These are phyloP conservation scores for Penicillium sp. DNA, from an alignment of 2,329 filamentous ascomycete species.

Conservation along the genomic window DNA sequence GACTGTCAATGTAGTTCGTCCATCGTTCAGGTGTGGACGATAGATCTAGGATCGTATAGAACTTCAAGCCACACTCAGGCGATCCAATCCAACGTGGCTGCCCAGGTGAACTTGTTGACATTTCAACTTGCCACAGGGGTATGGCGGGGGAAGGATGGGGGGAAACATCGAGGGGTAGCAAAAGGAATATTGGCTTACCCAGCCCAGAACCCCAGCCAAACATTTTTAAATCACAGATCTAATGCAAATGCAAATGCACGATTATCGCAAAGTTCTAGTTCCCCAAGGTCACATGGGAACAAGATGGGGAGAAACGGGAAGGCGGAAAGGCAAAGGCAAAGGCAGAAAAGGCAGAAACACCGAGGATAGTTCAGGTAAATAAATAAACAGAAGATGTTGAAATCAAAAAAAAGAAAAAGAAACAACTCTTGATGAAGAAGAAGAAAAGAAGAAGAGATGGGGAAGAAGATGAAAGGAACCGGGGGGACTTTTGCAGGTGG, in stretches of 20 bases:
- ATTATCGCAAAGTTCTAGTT: constrained; percentile 5
- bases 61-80: neutral
- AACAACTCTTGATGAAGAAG: neutral
- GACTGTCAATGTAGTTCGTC: neutral
- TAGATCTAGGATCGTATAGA: neutral
- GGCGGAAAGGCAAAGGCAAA: neutral
- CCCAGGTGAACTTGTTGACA: neutral
- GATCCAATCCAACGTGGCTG: neutral
- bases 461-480: neutral
- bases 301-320: neutral
- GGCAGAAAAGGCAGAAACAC: neutral
- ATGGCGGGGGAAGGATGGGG: neutral
- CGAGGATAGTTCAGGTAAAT: neutral
- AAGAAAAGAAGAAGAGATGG: neutral
- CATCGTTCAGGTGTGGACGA: too few relatives aligned
- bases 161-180: neutral
- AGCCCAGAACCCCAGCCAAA: constrained; percentile 37
- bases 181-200: constrained; percentile 28
- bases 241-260: constrained; percentile 11
- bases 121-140: neutral
- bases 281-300: constrained; percentile 5
- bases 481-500: constrained; percentile 10
- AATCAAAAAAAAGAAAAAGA: neutral
- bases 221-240: constrained; percentile 21
- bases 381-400: neutral